Conservation (phyloP, 2,329 filamentous ascomycete species). For the Drechmeria coniospora region DNA sequence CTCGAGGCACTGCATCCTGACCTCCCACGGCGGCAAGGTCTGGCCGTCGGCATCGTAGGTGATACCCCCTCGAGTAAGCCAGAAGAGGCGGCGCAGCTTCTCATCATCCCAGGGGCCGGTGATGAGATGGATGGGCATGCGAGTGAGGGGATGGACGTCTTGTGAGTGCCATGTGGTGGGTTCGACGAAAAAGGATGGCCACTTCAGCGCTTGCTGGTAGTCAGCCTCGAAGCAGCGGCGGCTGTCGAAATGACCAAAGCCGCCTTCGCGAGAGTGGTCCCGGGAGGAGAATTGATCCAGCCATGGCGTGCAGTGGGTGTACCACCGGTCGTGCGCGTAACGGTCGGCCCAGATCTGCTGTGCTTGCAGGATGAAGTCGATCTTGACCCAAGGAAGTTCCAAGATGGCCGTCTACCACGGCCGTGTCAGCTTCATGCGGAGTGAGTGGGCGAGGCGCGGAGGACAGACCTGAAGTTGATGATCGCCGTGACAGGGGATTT, state of each 20-base stretch:
- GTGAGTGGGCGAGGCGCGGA: not conserved
- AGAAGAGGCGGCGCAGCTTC: constrained; percentile 25
- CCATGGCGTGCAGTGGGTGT: constrained; percentile 16
- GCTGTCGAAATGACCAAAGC: constrained; percentile 15
- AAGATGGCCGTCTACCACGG: constrained; percentile 25
- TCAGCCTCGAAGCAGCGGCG: constrained; percentile 21
- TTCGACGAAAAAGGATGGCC: constrained; percentile 9
- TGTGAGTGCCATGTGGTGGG: constrained; percentile 9
- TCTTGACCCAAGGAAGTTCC: constrained; percentile 25
- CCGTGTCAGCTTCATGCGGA: constrained; percentile 3
- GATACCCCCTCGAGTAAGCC: constrained; percentile 26
- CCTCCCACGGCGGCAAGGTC: constrained; percentile 23
- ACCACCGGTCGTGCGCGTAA: constrained; percentile 18
- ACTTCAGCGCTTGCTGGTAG: constrained; percentile 13
- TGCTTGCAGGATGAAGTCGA: constrained; percentile 30
- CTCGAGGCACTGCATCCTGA: constrained; percentile 19
- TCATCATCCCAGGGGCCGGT: constrained; percentile 26
- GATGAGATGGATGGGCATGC: constrained; percentile 24
- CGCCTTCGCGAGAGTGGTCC: constrained; percentile 10
- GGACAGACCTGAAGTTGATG: constrained; percentile 27
- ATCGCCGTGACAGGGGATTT: constrained; percentile 16
- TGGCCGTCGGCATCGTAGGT: constrained; percentile 12
- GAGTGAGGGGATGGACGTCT: constrained; percentile 23
- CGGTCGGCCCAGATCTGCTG: constrained; percentile 30
- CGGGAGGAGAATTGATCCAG: constrained; percentile 3